Percentiles rank a stretch among this genome's conserved stretches.
Evolutionary conservation across 31 red algal genomes (phyloP).

Genomic region (Asparagopsis taxiformis): DNA sequence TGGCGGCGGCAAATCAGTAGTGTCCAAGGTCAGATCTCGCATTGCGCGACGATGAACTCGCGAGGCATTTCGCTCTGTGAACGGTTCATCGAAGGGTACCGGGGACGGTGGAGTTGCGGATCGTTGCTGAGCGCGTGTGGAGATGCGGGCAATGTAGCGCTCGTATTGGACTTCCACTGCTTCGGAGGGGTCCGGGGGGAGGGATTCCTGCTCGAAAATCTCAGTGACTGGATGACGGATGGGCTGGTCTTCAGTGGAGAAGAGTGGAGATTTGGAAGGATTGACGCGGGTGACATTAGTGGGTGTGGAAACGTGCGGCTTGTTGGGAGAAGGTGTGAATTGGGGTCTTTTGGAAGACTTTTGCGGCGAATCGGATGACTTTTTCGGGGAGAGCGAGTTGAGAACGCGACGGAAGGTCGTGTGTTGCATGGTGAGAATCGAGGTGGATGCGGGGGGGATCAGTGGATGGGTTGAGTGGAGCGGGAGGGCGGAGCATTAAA

Average conservation of each 20-base stretch:
- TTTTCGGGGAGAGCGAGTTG: slow-evolving; percentile 43
- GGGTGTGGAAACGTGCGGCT: slow-evolving; percentile 2
- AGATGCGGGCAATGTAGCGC: not conserved
- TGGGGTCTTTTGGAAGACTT: not conserved
- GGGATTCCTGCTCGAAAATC: no score
- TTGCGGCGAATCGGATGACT: not conserved
- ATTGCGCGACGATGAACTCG: slow-evolving; percentile 36
- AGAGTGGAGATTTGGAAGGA: slow-evolving; percentile 8
- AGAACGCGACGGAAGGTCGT: slow-evolving; percentile 34
- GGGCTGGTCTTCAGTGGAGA: slow-evolving; percentile 3
- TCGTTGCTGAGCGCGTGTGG: slow-evolving; percentile 1
- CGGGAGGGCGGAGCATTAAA: not conserved
- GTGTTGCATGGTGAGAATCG: not conserved
- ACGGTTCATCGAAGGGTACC: slow-evolving; percentile 3
- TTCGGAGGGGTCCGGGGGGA: not conserved
- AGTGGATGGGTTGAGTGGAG: not conserved
- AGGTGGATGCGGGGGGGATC: not conserved
- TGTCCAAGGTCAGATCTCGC: slow-evolving; percentile 13
- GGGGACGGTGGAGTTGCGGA: not conserved
- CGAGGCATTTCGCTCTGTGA: slow-evolving; percentile 3
- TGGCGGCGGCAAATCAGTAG: slow-evolving; percentile 2
- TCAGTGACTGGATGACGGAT: not conserved
- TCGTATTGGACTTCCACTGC: not conserved
- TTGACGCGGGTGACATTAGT: no score
- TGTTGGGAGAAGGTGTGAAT: not conserved